A percentile compares a stretch with the other conserved stretches of the same genome.
phyloP scores from a whole-genome alignment of 148 eudicot species.

The Fallopia convolvulus region DNA sequence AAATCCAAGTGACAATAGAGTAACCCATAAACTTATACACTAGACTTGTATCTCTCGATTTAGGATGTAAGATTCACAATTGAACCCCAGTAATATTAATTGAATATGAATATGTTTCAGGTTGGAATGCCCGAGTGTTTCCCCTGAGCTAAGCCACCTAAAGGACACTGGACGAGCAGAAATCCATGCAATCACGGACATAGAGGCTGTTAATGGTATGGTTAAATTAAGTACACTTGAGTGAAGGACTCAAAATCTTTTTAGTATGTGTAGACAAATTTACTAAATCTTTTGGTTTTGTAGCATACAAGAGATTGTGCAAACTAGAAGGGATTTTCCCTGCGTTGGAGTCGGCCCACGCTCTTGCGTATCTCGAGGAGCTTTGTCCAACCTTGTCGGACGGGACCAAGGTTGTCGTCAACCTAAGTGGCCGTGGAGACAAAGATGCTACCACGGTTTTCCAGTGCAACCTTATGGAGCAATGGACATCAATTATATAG shows the following conservation, averaged over 20 bases:
- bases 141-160: slow-evolving; percentile 49
- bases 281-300: slow-evolving; percentile 1
- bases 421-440: slow-evolving; percentile 45
- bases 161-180: slow-evolving; percentile 42
- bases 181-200: slow-evolving; percentile 32
- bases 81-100: too few species aligned
- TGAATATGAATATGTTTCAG: slow-evolving; percentile 15
- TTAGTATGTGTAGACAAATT: neutral
- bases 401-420: slow-evolving; percentile 39
- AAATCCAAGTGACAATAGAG: too few species aligned
- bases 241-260: neutral
- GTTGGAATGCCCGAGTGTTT: slow-evolving; percentile 49
- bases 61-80: too few species aligned
- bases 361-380: slow-evolving; percentile 41
- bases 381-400: slow-evolving; percentile 35
- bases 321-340: slow-evolving; percentile 49
- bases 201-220: slow-evolving; percentile 45
- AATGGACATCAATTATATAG: neutral
- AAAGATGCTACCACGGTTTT: slow-evolving; percentile 34
- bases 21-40: too few species aligned
- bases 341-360: slow-evolving; percentile 46
- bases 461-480: neutral
- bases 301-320: slow-evolving; percentile 33
- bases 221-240: neutral
- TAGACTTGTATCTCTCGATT: too few species aligned